These are phyloP conservation scores for Drosera capensis DNA, from an alignment of 148 eudicot genomes.

Conservation along the genomic window DNA sequence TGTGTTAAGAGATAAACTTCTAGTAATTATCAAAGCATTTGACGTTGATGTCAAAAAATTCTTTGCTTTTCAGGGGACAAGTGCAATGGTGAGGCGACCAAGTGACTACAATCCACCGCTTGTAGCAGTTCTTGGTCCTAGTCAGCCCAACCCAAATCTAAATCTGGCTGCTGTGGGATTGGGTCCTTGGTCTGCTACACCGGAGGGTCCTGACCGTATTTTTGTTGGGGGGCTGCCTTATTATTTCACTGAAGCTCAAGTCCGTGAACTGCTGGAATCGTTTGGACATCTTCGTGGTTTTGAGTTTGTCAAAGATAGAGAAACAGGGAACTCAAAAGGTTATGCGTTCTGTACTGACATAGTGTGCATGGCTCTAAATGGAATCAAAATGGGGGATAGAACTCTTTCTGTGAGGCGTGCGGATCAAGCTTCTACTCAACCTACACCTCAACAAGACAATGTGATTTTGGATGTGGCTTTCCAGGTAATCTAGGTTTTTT, in stretches of 20 bases:
- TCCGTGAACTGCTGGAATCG: constrained; percentile 82
- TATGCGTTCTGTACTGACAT: constrained; percentile 43
- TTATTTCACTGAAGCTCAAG: constrained; percentile 79
- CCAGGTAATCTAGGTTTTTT: constrained; percentile 37
- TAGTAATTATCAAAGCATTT: no score
- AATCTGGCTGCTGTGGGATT: constrained; percentile 62
- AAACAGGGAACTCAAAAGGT: constrained; percentile 43
- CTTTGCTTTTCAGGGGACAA: constrained; percentile 44
- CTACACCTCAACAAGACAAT: constrained; percentile 92
- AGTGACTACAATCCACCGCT: constrained; percentile 91
- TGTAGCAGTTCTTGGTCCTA: constrained; percentile 93
- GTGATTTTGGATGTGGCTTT: constrained; percentile 73
- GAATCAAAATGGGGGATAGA: constrained; percentile 94
- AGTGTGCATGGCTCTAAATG: constrained; percentile 78
- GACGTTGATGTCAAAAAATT: background rate
- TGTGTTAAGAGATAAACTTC: no score
- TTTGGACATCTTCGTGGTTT: constrained; percentile 72
- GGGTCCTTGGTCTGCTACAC: constrained; percentile 69
- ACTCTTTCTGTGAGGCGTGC: constrained; percentile 93
- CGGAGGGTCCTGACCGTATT: constrained; percentile 44
- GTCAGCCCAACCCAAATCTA: constrained; percentile 62
- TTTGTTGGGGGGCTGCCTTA: constrained; percentile 46
- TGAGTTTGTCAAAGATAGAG: constrained; percentile 43
- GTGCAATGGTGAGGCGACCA: constrained; percentile 92
- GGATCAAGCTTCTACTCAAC: constrained; percentile 69